Evolutionary conservation across 2,329 filamentous ascomycete species (phyloP).

Genomic region (Leptographium galeiforme): DNA sequence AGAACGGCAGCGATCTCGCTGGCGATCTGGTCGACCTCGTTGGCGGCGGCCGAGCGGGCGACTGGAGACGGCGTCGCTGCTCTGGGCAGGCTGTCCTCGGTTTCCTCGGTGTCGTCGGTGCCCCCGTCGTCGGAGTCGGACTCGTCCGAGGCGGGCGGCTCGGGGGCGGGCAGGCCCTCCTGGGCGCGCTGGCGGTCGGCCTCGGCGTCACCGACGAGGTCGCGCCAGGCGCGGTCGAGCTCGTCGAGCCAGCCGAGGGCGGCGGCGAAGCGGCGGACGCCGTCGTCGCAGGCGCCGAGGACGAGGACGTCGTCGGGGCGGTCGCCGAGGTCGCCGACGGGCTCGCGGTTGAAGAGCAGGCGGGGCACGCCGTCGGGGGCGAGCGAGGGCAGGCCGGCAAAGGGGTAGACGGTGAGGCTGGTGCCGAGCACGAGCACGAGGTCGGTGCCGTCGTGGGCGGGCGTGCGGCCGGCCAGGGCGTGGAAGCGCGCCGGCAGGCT

Average conservation of each 20-base stretch:
- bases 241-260: constrained; percentile 78
- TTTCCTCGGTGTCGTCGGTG: too few relatives aligned
- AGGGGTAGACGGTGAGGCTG: constrained; percentile 46
- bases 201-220: constrained; percentile 48
- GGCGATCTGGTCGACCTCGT: constrained; percentile 9
- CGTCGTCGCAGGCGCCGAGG: constrained; percentile 71
- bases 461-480: constrained; percentile 26
- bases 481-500: constrained; percentile 49
- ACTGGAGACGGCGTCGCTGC: neutral
- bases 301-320: constrained; percentile 73
- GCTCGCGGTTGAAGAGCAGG: constrained; percentile 76
- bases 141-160: neutral
- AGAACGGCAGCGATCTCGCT: constrained; percentile 7
- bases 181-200: constrained; percentile 33
- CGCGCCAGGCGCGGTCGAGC: constrained; percentile 62
- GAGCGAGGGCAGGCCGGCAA: constrained; percentile 63
- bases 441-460: constrained; percentile 28
- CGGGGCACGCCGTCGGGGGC: constrained; percentile 53
- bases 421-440: constrained; percentile 22
- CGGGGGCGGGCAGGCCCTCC: constrained; percentile 23
- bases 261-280: constrained; percentile 64
- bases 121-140: neutral
- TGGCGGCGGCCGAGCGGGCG: constrained; percentile 3
- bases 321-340: constrained; percentile 64
- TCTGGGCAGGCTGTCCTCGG: neutral